Evolutionary conservation across 768 basidiomycete genomes (phyloP), one percentile per base, ranked within the genome.

Genomic region (Termitomyces titanicus): DNA sequence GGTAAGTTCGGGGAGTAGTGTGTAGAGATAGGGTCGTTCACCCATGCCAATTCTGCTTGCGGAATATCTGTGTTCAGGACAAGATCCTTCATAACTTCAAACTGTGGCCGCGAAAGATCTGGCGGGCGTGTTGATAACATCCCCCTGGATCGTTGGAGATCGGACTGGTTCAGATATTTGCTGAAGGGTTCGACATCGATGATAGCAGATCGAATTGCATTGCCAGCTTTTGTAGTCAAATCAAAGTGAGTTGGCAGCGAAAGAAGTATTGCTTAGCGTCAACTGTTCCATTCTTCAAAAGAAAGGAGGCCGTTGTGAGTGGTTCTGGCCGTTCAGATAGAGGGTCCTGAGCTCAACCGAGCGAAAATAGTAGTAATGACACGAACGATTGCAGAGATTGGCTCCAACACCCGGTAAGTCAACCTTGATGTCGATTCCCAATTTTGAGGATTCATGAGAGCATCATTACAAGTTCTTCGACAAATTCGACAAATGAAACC

Each of bases 11-110:
- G 15, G 12, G 17, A 3, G 3, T 18, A 45, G 20, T n/a, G 12
- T 8, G n/a, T n/a, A n/a, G n/a, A n/a, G n/a, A 29, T 7, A 24
- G 24, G 3, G 18, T 27, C 11, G 33, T 55, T 34, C n/a, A 54
- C 59, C 59, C 59, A 60, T n/a, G 59, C 52, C 25, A 60, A 60
- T 40, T 59, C 58, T 34, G 52, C 47, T 31, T 59, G 58, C 8
- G 58, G 58, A 35, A 59, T 43, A 27, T 52, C 54, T 11, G 49
- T 52, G n/a, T 47, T 46, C 5, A 25, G 20, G 12, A 59, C 55
- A 15, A 59, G 40, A 0, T 35, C 24, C 38, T 55, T 55, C 58
- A 59, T 59, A 12, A 55, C 25, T 10, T 54, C 27, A 18, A 59
- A 59, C 37, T 55, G 58, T 13, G 29, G 44, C 11, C 18, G 18